A percentile compares a stretch with the other conserved stretches of the same genome.
Conservation (phyloP, 2,329 filamentous ascomycete genomes). For the Fusarium keratoplasticum region DNA sequence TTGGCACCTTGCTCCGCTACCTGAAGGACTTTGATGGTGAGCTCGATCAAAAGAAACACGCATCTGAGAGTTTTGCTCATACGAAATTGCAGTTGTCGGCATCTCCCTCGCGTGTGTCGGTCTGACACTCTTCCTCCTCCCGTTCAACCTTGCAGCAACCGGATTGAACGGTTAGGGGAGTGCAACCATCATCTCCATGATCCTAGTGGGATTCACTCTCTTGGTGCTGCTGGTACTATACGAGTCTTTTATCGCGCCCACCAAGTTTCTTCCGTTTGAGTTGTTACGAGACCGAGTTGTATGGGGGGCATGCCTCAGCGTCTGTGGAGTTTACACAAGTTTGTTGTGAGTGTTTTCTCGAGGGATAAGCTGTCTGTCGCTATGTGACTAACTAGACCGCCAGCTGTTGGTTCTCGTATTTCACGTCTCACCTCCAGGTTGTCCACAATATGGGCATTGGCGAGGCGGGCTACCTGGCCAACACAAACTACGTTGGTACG, state of each 20-base stretch:
- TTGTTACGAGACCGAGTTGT: neutral
- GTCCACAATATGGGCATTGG: neutral
- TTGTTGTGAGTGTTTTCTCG: neutral
- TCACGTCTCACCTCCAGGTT: neutral
- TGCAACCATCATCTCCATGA: neutral
- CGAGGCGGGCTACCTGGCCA: neutral
- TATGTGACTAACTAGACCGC: neutral
- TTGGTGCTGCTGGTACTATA: neutral
- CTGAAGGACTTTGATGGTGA: neutral
- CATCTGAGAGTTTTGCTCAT: neutral
- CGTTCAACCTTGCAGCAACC: neutral
- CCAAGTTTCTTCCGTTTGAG: neutral
- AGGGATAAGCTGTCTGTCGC: neutral
- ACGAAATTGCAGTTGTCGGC: neutral
- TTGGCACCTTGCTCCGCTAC: neutral
- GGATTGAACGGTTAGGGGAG: neutral
- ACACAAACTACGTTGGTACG: neutral
- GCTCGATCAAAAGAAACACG: neutral
- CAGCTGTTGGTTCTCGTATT: neutral
- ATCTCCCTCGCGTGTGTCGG: neutral
- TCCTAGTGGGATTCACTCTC: neutral
- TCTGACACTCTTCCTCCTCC: neutral
- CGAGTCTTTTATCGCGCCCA: neutral
- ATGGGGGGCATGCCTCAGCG: neutral
- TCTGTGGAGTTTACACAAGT: neutral